Percentiles rank a stretch among this genome's conserved stretches.
Evolutionary conservation across 345 rosid genomes (phyloP).

Genomic region (Sonneratia caseolaris): DNA sequence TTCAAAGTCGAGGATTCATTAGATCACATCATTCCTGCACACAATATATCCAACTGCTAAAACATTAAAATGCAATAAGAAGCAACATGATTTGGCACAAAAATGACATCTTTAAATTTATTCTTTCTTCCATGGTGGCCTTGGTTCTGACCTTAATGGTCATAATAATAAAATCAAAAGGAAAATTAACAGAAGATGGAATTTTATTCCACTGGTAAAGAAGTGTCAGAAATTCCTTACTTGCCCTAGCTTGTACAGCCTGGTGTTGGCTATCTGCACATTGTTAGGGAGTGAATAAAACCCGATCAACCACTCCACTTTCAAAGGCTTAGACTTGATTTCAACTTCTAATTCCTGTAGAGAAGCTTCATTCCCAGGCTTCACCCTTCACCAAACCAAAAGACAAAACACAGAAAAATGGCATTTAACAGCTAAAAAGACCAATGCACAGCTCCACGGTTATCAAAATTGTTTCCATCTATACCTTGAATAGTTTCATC

Average conservation of each 20-base stretch:
- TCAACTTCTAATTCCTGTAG: slow-evolving; percentile 52
- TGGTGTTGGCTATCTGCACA: slow-evolving; percentile 62
- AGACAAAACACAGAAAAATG: not conserved
- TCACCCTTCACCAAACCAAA: slow-evolving; percentile 38
- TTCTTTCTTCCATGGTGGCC: not conserved
- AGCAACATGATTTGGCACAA: not conserved
- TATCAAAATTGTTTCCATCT: not conserved
- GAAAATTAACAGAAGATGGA: not conserved
- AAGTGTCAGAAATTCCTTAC: slow-evolving; percentile 21
- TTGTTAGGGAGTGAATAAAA: slow-evolving; percentile 70
- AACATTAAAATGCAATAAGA: not conserved
- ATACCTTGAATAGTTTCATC: not conserved
- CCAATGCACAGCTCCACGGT: not conserved
- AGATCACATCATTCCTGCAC: not conserved
- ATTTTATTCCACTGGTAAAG: not conserved
- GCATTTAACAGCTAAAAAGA: not conserved
- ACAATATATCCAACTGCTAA: not conserved
- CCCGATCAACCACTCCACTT: slow-evolving; percentile 59
- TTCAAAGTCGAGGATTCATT: not conserved
- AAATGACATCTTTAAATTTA: not conserved
- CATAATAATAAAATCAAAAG: not conserved
- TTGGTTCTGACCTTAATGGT: not conserved
- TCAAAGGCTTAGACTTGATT: slow-evolving; percentile 53
- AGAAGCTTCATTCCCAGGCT: slow-evolving; percentile 50
- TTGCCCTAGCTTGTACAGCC: slow-evolving; percentile 63